Evolutionary conservation across 2,329 filamentous ascomycete genomes (phyloP).

Genomic region (Fusarium caatingaense): DNA sequence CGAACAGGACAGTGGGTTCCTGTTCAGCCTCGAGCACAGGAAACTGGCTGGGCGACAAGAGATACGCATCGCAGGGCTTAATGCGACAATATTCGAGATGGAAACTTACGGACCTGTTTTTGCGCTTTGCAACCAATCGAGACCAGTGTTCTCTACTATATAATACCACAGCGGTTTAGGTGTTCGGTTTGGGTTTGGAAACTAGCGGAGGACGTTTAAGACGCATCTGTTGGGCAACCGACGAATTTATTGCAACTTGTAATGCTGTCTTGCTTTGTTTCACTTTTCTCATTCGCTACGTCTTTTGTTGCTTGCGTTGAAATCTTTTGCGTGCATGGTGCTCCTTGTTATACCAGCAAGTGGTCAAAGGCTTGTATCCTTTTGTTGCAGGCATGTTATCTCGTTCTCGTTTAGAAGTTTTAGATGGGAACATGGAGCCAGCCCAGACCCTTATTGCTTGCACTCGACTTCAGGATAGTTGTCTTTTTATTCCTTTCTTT

Average conservation of each 20-base stretch:
- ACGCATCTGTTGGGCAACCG: conserved; percentile 47
- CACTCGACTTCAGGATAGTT: conserved; percentile 15
- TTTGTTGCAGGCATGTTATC: conserved; percentile 15
- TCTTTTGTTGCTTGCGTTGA: conserved; percentile 34
- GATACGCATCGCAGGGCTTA: conserved; percentile 42
- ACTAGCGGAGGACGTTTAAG: conserved; percentile 42
- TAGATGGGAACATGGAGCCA: conserved; percentile 13
- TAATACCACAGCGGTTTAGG: conserved; percentile 40
- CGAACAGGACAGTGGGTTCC: conserved; percentile 53
- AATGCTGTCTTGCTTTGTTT: conserved; percentile 26
- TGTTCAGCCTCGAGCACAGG: conserved; percentile 48
- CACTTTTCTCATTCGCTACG: conserved; percentile 12
- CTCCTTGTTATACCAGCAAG: conserved; percentile 13
- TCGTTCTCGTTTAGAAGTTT: conserved; percentile 11
- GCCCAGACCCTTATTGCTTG: conserved; percentile 26
- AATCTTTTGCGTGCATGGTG: conserved; percentile 25
- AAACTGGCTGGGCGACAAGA: conserved; percentile 54
- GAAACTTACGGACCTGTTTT: conserved; percentile 9
- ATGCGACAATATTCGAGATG: conserved; percentile 27
- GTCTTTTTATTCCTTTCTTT: conserved; percentile 17
- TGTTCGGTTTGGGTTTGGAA: conserved; percentile 34
- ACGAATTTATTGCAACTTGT: conserved; percentile 35
- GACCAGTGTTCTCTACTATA: conserved; percentile 33
- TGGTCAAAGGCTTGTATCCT: conserved; percentile 36
- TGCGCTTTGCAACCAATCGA: conserved; percentile 1